A percentile compares a stretch with the other conserved stretches of the same genome.
These are phyloP conservation scores for Alternaria ethzedia DNA, from an alignment of 2,329 filamentous ascomycete species.

Conservation along the genomic window DNA sequence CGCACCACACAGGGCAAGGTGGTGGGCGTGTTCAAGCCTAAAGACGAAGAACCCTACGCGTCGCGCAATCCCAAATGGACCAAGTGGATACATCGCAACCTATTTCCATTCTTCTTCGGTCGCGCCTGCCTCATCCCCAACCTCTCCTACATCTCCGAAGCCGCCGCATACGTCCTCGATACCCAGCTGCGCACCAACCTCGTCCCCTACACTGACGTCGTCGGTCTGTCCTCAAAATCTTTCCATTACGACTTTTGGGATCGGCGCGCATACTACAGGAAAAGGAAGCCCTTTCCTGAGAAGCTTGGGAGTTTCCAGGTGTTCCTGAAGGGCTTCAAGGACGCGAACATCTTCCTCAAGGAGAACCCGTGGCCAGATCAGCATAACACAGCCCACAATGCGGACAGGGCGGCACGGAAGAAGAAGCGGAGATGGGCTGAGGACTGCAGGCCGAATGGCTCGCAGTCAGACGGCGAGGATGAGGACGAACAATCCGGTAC, in stretches of 20 bases:
- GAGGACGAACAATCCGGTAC: constrained; percentile 54
- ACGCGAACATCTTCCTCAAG: constrained; percentile 92
- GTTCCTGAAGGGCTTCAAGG: constrained; percentile 95
- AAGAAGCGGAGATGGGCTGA: constrained; percentile 75
- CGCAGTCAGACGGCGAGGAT: constrained; percentile 67
- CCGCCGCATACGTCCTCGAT: constrained; percentile 94
- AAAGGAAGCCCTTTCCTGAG: constrained; percentile 82
- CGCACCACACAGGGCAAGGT: constrained; percentile 90
- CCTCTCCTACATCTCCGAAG: constrained; percentile 96
- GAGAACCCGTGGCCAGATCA: constrained; percentile 98
- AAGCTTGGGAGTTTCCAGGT: constrained; percentile 98
- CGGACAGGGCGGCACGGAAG: constrained; percentile 70
- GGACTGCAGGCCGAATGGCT: constrained; percentile 73
- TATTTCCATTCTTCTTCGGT: constrained; percentile 97
- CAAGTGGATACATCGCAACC: constrained; percentile 97
- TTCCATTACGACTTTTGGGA: constrained; percentile 99
- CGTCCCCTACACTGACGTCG: constrained; percentile 95
- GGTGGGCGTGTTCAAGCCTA: constrained; percentile 97
- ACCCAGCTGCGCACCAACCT: constrained; percentile 86
- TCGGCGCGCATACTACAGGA: constrained; percentile 83
- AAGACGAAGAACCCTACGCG: constrained; percentile 97
- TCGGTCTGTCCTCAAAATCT: constrained; percentile 91
- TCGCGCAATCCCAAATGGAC: constrained; percentile 99
- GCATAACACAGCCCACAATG: constrained; percentile 70
- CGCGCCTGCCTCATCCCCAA: constrained; percentile 96